These are phyloP conservation scores for Myxozyma udenii DNA, from an alignment of 805 yeast species.

Conservation along the genomic window DNA sequence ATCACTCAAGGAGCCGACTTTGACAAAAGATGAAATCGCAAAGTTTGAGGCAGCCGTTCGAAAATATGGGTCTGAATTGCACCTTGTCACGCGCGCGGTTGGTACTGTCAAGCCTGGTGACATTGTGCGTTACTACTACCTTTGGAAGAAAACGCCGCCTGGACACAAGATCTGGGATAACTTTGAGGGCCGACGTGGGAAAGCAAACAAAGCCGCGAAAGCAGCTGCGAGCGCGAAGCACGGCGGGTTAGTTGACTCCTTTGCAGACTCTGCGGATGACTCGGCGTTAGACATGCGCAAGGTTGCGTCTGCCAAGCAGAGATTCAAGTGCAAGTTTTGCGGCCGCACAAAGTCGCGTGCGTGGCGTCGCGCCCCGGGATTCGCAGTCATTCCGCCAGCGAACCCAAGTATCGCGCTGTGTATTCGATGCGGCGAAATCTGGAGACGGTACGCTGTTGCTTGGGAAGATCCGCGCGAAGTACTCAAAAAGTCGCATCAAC, in stretches of 20 bases:
- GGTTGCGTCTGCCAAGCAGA: conserved; percentile 41
- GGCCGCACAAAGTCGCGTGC: conserved; percentile 50
- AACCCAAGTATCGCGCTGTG: conserved; percentile 61
- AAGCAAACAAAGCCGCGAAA: conserved; percentile 47
- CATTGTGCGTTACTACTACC: conserved; percentile 81
- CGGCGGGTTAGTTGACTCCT: conserved; percentile 43
- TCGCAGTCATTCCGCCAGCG: conserved; percentile 42
- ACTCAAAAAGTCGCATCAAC: conserved; percentile 43
- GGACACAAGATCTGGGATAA: conserved; percentile 83
- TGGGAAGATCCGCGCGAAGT: conserved; percentile 83
- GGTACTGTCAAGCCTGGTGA: conserved; percentile 68
- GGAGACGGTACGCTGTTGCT: conserved; percentile 83
- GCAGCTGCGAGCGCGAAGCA: conserved; percentile 27
- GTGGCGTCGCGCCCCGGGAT: conserved; percentile 75
- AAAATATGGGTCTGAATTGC: conserved; percentile 72
- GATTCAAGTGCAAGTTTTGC: conserved; percentile 72
- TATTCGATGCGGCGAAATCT: conserved; percentile 78
- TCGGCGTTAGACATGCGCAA: conserved; percentile 63
- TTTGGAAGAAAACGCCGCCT: conserved; percentile 82
- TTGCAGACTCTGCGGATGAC: conserved; percentile 67
- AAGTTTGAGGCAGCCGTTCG: conserved; percentile 73
- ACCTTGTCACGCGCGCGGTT: conserved; percentile 69
- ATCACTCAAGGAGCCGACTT: conserved; percentile 71
- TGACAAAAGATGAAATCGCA: conserved; percentile 58
- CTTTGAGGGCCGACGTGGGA: conserved; percentile 65